Conservation (phyloP, 2,329 filamentous ascomycete genomes). For the Laburnicola sp. region DNA sequence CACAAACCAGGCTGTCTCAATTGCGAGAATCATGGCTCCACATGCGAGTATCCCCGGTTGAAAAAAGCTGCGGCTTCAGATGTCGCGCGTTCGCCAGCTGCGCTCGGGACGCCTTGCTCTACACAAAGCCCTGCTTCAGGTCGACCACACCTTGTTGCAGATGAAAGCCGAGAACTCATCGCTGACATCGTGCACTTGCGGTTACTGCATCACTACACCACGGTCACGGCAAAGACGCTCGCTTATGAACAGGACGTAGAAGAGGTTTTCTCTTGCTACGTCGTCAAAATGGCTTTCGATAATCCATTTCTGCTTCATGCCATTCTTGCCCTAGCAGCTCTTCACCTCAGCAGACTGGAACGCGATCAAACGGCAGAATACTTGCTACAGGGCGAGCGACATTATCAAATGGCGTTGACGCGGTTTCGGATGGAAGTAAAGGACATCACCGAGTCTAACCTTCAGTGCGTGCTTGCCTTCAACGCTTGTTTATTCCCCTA, state of each 20-base stretch:
- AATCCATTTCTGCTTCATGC: conserved; percentile 48
- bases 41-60: conserved; percentile 22
- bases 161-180: background rate
- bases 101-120: conserved; percentile 15
- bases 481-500: conserved; percentile 16
- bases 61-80: conserved; percentile 9
- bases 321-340: conserved; percentile 47
- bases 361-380: conserved; percentile 9
- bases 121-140: conserved; percentile 1
- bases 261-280: conserved; percentile 18
- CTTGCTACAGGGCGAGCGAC: conserved; percentile 13
- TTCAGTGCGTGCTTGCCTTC: conserved; percentile 37
- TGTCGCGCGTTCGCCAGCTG: conserved; percentile 8
- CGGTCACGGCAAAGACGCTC: conserved; percentile 22
- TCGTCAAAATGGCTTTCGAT: conserved; percentile 42
- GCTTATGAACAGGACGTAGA: conserved; percentile 10
- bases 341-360: conserved; percentile 47
- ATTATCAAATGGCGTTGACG: conserved; percentile 17
- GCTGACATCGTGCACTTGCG: conserved; percentile 21
- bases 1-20: conserved; percentile 23
- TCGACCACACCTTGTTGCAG: background rate
- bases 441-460: conserved; percentile 41
- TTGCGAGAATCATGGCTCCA: conserved; percentile 25
- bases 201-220: conserved; percentile 30
- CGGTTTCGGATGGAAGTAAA: conserved; percentile 15